phyloP scores from a whole-genome alignment of 805 yeast species.

The Wickerhamiella cacticola region DNA sequence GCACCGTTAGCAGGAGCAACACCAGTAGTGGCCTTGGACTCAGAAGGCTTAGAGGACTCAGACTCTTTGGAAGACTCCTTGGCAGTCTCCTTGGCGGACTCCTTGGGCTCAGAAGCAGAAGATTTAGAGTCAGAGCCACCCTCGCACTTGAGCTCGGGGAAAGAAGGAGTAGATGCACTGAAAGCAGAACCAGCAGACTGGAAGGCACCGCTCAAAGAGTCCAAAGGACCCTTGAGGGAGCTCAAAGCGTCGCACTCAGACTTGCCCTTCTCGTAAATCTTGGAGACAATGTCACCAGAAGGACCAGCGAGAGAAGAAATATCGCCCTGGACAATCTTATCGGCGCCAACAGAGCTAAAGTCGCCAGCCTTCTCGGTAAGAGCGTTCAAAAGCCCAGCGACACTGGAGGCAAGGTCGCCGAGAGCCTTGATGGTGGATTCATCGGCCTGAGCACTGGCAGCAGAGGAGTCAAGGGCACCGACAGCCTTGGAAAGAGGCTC shows the following conservation, averaged over 20 bases:
- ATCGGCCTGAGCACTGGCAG: constrained; percentile 14
- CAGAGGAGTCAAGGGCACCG: constrained; percentile 11
- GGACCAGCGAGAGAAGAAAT: constrained; percentile 14
- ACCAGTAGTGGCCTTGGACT: constrained; percentile 12
- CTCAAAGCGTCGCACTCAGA: constrained; percentile 9
- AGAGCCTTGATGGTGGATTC: constrained; percentile 13
- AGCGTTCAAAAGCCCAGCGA: constrained; percentile 17
- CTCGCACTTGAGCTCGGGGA: constrained; percentile 14
- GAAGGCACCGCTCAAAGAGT: constrained; percentile 11
- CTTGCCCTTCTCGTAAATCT: constrained; percentile 14
- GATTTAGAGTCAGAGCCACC: constrained; percentile 10
- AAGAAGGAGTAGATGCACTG: constrained; percentile 10
- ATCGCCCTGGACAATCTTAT: constrained; percentile 18
- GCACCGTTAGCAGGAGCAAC: constrained; percentile 10
- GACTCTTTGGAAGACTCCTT: neutral
- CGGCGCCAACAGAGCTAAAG: constrained; percentile 20
- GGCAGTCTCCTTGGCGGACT: constrained; percentile 9
- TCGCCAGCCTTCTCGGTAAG: constrained; percentile 21
- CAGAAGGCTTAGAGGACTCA: neutral
- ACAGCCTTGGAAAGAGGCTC: constrained; percentile 16
- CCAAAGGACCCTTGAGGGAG: constrained; percentile 8
- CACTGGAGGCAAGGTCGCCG: constrained; percentile 13
- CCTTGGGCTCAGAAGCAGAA: constrained; percentile 10
- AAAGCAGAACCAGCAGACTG: constrained; percentile 11
- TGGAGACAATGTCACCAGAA: constrained; percentile 16